Evolutionary conservation across 2,329 filamentous ascomycete genomes (phyloP).

Genomic region (Ceratocystiopsis sp.): DNA sequence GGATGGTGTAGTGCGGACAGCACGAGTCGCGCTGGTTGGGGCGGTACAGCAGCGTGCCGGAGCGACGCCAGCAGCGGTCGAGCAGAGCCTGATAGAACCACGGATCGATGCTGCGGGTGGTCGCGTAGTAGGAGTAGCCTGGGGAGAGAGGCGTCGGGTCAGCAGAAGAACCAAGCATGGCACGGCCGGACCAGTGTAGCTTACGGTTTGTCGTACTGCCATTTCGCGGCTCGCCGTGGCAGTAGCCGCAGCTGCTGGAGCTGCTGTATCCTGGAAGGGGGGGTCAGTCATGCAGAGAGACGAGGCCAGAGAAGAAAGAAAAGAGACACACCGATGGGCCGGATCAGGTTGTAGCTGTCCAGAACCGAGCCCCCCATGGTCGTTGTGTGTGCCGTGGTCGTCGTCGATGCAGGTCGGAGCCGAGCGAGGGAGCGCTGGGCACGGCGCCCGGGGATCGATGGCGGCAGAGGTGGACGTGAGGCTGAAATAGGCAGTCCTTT

Average conservation of each 20-base stretch:
- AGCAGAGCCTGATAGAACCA: constrained; percentile 55
- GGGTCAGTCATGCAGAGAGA: no score
- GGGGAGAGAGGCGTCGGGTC: neutral
- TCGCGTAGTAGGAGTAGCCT: constrained; percentile 62
- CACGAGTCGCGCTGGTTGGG: constrained; percentile 67
- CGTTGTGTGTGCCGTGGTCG: no score
- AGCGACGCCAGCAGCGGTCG: constrained; percentile 64
- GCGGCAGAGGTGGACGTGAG: no score
- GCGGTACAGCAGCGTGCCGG: constrained; percentile 54
- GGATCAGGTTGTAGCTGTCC: no score
- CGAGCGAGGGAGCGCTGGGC: no score
- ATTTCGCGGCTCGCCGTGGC: constrained; percentile 2
- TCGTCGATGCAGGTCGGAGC: no score
- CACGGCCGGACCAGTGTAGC: neutral
- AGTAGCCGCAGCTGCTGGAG: constrained; percentile 6
- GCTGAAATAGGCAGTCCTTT: no score
- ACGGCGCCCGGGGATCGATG: no score
- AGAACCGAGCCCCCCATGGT: no score
- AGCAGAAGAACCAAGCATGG: no score
- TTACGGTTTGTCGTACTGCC: constrained; percentile 6
- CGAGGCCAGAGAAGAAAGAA: no score
- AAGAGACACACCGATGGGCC: no score
- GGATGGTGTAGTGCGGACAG: constrained; percentile 80
- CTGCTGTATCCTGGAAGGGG: constrained; percentile 5
- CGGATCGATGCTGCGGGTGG: constrained; percentile 41